A percentile compares a stretch with the other conserved stretches of the same genome.
phyloP scores from a whole-genome alignment of 257 asterid species.

The Perilla frutescens region DNA sequence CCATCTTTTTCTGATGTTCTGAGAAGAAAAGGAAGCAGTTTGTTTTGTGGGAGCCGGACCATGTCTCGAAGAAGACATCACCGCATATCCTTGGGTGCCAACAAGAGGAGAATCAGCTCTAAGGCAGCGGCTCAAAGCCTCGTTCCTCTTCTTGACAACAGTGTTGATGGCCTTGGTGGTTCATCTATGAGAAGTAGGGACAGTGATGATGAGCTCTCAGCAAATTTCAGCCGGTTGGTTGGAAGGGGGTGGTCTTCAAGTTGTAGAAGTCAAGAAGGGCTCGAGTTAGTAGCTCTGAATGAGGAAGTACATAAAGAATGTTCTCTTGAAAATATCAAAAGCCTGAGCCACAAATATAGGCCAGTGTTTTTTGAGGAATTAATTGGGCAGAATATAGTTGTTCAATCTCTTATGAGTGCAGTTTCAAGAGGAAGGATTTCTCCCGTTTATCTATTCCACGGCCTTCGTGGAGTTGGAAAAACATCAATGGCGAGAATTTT shows the following conservation, averaged over 20 bases:
- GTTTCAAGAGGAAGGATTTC: slow-evolving; percentile 70
- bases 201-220: slow-evolving; percentile 79
- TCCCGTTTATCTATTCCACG: slow-evolving; percentile 87
- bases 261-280: slow-evolving; percentile 80
- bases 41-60: slow-evolving; percentile 67
- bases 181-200: slow-evolving; percentile 67
- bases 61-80: slow-evolving; percentile 54
- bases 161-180: slow-evolving; percentile 51
- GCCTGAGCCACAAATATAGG: slow-evolving; percentile 83
- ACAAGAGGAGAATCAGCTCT: slow-evolving; percentile 54
- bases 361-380: slow-evolving; percentile 86
- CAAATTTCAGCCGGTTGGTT: slow-evolving; percentile 73
- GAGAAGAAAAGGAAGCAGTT: slow-evolving; percentile 76
- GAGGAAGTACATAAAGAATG: slow-evolving; percentile 56
- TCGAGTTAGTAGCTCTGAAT: slow-evolving; percentile 56
- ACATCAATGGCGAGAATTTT: slow-evolving; percentile 80
- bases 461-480: slow-evolving; percentile 98
- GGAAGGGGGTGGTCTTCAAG: slow-evolving; percentile 90
- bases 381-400: slow-evolving; percentile 78
- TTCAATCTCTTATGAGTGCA: slow-evolving; percentile 71
- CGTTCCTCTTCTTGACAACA: slow-evolving; percentile 68
- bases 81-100: slow-evolving; percentile 52
- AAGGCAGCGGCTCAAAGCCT: slow-evolving; percentile 57
- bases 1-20: slow-evolving; percentile 87
- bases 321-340: slow-evolving; percentile 62